Percentiles rank a stretch among this genome's conserved stretches.
Evolutionary conservation across 176 grass and related monocot species (phyloP).

Genomic region (Pontederia crassipes): DNA sequence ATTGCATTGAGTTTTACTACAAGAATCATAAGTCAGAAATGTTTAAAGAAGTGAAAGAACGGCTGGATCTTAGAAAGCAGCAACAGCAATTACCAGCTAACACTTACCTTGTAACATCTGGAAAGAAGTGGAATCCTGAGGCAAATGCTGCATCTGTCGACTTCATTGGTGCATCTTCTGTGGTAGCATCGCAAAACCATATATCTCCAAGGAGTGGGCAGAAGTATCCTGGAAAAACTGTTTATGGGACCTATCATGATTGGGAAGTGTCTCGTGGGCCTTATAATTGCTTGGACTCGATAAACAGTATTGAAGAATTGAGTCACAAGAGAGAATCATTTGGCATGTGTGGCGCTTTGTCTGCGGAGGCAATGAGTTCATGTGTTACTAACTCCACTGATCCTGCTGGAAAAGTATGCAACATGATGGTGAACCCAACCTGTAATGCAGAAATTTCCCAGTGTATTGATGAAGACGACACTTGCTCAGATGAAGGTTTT

Average conservation of each 20-base stretch:
- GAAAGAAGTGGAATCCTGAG: constrained; percentile 63
- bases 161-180: constrained; percentile 50
- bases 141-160: constrained; percentile 52
- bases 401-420: constrained; percentile 35
- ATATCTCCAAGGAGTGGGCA: constrained; percentile 25
- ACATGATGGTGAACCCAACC: constrained; percentile 19
- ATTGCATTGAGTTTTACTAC: constrained; percentile 97
- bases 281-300: constrained; percentile 27
- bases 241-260: constrained; percentile 19
- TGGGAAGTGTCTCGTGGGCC: constrained; percentile 11
- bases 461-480: constrained; percentile 40
- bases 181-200: constrained; percentile 42
- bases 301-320: constrained; percentile 21
- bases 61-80: constrained; percentile 55
- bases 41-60: constrained; percentile 84
- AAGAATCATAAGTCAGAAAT: constrained; percentile 96
- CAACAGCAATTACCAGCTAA: constrained; percentile 28
- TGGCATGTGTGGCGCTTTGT: constrained; percentile 56
- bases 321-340: constrained; percentile 60
- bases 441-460: constrained; percentile 16
- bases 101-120: constrained; percentile 62
- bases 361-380: constrained; percentile 73
- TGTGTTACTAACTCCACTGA: constrained; percentile 69
- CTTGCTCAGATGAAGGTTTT: constrained; percentile 55
- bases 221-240: constrained; percentile 23